Base-by-base conservation (phyloP, 192 early-diverging fungal genomes). In the Allomyces javanicus region DNA sequence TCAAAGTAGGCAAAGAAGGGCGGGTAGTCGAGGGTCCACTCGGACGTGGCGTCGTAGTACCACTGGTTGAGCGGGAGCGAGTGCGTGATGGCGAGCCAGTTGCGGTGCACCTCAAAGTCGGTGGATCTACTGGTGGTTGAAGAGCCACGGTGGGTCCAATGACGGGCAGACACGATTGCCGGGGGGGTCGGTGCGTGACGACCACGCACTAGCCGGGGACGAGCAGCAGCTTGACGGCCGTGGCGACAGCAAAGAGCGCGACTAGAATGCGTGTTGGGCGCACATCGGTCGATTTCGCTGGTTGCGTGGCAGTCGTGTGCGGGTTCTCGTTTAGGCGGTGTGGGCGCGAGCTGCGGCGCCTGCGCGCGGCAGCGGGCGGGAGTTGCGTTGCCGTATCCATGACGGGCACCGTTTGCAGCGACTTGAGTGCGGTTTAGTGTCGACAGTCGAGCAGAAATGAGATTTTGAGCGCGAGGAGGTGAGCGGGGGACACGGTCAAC, bases 1-100 rank as follows among this genome's bases (percentile, higher is more conserved):
- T 98, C 95, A 72, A 95, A 95, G 86, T 87, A 94, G 24, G 95
- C 95, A 76, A 98, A 98, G 73, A 98, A 90, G 64, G 95, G 95
- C 58, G 95, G 95, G 68, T 97, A 97, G 75, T 97, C 94, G 25
- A 97, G 79, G 9, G 92, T 96, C 92, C 92, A 93, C 75, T 89
- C 85, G 63, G 87, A 88, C 63, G 81, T 86, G 69, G 81, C 82
- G 73, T 96, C 90, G 69, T 76, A 76, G 71, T 96, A 98, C 93
- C 93, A 98, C 65, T 81, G 64, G 25, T 72, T 71, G 43, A 93
- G 68, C n/a, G 93, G 89, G 10, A 93, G 73, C 65, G 80, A 83
- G 67, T 85, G 77, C 12, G 95, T 98, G 62, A 98, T 89, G 25
- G 92, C 95, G 24, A 96, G 82, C 93, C 93, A 94, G 79, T 95